Base-by-base conservation (phyloP, 2,329 filamentous ascomycete species). In the Cercospora beticola region DNA sequence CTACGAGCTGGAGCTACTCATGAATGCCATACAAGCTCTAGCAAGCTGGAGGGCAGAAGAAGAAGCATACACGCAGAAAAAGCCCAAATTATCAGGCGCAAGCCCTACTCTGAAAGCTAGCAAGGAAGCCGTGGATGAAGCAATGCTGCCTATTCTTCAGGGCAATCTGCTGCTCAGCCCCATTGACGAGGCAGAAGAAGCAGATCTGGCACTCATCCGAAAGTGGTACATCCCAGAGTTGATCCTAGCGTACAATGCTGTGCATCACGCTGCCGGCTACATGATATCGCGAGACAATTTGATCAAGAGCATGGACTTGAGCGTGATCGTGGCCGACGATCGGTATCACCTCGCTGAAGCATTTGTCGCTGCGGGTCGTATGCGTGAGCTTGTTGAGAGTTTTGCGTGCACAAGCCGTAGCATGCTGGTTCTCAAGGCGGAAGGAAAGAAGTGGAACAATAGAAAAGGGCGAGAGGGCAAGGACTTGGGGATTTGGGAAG, bases 261-360 rank as follows among this genome's bases (percentile, higher is more conserved):
- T 91, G 1, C 83, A 98, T 61, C 91, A 96, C 78, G 91, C 91
- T 76, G 90, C 91, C 0, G 93, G 92, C 3, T 89, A 88, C 58
- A 86, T 88, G 60, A 83, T 96, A 54, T 90, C 89, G 57, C 89
- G 93, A 54, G 92, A 94, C 68, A 87, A 90, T 72, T 84, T 97
- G 18, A 85, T 95, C 28, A 89, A 94, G 76, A 92, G 90, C 75
- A 94, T 99, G 91, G 92, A 97, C 68, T 83, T 99, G 16, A 90
- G 93, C 0, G 88, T 89, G 1, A 78, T 89, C 2, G 86, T 97
- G 62, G 92, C 94, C 1, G 88, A 90, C 54, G 69, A 74, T 28
- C 72, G 73, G 23, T 75, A 69, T 46, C 72, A 74, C 8, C 68
- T 84, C 23, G 77, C 80, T 21, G 74, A 76, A 28, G 71, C 76